Evolutionary conservation across 1,284 basidiomycete genomes (phyloP).

Genomic region (Apiotrichum akiyoshidainum): DNA sequence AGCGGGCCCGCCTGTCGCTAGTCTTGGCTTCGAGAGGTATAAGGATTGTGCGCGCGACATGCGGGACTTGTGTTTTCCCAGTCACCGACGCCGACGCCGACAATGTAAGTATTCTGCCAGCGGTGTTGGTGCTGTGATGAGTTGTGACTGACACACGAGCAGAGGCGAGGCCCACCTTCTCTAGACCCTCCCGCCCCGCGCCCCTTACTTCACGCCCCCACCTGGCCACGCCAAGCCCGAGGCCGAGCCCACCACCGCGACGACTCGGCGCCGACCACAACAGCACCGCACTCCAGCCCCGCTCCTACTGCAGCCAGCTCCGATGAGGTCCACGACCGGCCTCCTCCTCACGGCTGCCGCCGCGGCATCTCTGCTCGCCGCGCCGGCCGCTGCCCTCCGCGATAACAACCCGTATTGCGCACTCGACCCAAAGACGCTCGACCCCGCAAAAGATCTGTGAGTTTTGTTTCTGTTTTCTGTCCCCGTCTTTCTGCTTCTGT

Average conservation of each 20-base stretch:
- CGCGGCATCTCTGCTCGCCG: neutral
- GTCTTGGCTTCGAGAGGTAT: no score
- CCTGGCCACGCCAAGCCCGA: neutral
- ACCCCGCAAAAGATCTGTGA: slow-evolving; percentile 12
- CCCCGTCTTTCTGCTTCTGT: neutral
- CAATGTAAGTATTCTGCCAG: no score
- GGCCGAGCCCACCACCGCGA: neutral
- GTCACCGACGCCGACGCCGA: no score
- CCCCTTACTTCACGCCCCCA: neutral
- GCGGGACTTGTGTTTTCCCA: no score
- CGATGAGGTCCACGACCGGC: no score
- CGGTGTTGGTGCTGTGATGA: no score
- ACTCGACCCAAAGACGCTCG: slow-evolving; percentile 8
- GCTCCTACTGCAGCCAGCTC: no score
- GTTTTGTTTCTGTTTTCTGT: neutral
- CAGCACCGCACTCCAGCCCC: neutral
- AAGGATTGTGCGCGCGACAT: no score
- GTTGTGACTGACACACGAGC: no score
- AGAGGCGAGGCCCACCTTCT: neutral
- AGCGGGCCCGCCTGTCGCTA: no score
- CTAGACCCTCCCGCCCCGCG: neutral
- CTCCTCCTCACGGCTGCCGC: no score
- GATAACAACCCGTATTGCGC: slow-evolving; percentile 10
- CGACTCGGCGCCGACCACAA: neutral
- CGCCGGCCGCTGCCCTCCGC: neutral